Conservation (phyloP, 148 eudicot species). For the Rhododendron simsii region DNA sequence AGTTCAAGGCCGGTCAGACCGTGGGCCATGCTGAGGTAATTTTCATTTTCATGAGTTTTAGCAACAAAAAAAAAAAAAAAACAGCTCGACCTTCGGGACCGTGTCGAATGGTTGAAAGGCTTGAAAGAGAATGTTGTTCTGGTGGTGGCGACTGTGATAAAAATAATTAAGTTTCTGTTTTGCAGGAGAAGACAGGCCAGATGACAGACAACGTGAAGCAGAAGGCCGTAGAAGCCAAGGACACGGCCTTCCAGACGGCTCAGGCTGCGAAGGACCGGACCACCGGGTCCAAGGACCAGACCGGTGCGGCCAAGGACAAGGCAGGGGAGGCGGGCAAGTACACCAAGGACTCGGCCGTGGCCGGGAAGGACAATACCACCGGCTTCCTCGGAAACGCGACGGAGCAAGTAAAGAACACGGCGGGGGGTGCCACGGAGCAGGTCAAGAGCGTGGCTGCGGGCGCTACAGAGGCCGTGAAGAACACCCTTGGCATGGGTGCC, state of each 20-base stretch:
- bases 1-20: constrained; percentile 60
- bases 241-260: neutral
- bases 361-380: constrained; percentile 59
- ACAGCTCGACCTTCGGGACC: too few relatives aligned
- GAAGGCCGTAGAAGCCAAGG: constrained; percentile 48
- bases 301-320: neutral
- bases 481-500: constrained; percentile 40
- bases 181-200: constrained; percentile 54
- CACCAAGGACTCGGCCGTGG: constrained; percentile 46
- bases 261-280: neutral
- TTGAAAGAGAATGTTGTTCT: too few relatives aligned
- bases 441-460: constrained; percentile 25
- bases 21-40: constrained; percentile 61
- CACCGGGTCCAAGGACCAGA: neutral
- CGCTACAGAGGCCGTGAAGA: constrained; percentile 61
- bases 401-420: constrained; percentile 26
- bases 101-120: too few relatives aligned
- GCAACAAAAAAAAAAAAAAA: too few relatives aligned
- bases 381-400: constrained; percentile 44
- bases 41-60: neutral
- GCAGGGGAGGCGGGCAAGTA: constrained; percentile 12
- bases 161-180: too few relatives aligned
- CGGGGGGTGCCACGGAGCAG: constrained; percentile 50
- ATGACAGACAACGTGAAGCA: constrained; percentile 46
- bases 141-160: too few relatives aligned